phyloP scores from a whole-genome alignment of 2,329 filamentous ascomycete genomes.

The Nothopassalora personata region DNA sequence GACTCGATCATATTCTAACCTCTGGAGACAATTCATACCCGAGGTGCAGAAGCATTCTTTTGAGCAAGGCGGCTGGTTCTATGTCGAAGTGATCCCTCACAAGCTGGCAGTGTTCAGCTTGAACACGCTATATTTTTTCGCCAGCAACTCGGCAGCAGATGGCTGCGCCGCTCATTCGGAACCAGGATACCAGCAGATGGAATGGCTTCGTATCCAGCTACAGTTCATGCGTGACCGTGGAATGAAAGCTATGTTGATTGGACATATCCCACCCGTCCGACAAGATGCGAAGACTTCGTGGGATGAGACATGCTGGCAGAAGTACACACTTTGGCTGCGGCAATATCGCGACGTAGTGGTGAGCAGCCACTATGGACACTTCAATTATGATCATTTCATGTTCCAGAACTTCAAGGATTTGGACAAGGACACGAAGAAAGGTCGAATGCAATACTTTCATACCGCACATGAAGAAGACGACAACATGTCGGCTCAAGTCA shows the following conservation, averaged over 20 bases:
- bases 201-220: constrained; percentile 89
- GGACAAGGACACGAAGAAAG: constrained; percentile 50
- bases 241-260: constrained; percentile 91
- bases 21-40: constrained; percentile 85
- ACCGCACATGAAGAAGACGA: constrained; percentile 19
- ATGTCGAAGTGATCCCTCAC: constrained; percentile 81
- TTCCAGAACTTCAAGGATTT: constrained; percentile 79
- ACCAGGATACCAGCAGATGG: constrained; percentile 89
- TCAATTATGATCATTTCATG: constrained; percentile 98
- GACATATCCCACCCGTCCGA: constrained; percentile 87
- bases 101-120: constrained; percentile 85
- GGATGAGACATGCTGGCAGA: constrained; percentile 98
- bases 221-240: constrained; percentile 73
- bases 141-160: constrained; percentile 87
- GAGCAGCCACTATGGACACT: constrained; percentile 78
- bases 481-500: constrained; percentile 61
- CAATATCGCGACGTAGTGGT: constrained; percentile 89
- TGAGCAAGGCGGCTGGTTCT: constrained; percentile 89
- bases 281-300: constrained; percentile 80
- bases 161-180: constrained; percentile 74
- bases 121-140: constrained; percentile 88
- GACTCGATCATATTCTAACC: constrained; percentile 67
- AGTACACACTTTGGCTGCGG: constrained; percentile 83
- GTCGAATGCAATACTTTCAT: constrained; percentile 33
- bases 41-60: constrained; percentile 90